Conservation (phyloP, 1,284 basidiomycete species). For the Puccinia novopanici region DNA sequence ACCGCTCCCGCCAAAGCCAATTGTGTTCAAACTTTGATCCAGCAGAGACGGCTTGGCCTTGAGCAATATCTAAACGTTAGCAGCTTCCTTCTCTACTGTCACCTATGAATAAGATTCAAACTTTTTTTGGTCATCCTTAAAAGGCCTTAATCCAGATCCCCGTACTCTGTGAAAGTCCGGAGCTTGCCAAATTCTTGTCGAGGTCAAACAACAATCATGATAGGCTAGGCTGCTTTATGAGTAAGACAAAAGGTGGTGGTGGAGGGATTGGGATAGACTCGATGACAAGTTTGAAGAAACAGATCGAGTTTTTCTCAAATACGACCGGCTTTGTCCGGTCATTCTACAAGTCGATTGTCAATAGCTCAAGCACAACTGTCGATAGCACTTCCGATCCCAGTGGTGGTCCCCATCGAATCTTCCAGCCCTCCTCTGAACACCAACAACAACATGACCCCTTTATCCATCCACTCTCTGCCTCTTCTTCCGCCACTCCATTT, state of each 20-base stretch:
- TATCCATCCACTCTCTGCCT: no score
- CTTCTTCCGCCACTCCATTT: no score
- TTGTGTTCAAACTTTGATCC: constrained; percentile 72
- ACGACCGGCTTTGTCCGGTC: constrained; percentile 70
- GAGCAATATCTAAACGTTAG: constrained; percentile 89
- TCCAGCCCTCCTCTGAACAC: neutral
- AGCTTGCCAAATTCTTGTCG: constrained; percentile 79
- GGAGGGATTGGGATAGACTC: constrained; percentile 20
- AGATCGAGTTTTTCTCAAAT: constrained; percentile 65
- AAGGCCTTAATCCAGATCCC: constrained; percentile 74
- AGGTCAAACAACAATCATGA: constrained; percentile 62
- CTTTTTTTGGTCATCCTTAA: neutral
- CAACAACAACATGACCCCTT: constrained; percentile 71
- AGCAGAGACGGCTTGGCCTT: constrained; percentile 73
- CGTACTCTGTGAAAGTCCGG: constrained; percentile 76
- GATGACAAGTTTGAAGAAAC: constrained; percentile 31
- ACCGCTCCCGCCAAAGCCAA: constrained; percentile 55
- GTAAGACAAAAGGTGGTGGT: neutral
- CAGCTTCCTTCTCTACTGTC: constrained; percentile 39
- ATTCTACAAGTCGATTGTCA: constrained; percentile 74
- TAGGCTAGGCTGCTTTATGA: constrained; percentile 58
- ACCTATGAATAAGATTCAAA: constrained; percentile 45
- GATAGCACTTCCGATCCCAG: neutral
- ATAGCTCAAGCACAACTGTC: neutral
- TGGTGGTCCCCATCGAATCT: neutral